These are phyloP conservation scores for Halophytophthora batemanensis DNA, from an alignment of 352 stramenopile species.

Conservation along the genomic window DNA sequence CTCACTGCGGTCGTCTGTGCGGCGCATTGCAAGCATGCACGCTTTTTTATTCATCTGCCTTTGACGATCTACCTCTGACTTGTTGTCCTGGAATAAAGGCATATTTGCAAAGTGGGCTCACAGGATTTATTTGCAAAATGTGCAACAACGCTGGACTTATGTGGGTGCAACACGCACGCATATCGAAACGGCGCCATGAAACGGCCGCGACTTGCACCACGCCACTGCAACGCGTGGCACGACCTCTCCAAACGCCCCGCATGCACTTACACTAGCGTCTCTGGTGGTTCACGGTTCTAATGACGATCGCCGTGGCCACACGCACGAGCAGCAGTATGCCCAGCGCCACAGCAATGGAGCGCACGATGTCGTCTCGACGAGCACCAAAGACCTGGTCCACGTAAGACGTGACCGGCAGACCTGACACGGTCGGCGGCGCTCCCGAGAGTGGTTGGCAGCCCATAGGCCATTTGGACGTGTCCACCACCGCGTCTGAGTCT, in stretches of 20 bases:
- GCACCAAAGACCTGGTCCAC: slow-evolving; percentile 56
- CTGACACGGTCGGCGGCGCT: slow-evolving; percentile 37
- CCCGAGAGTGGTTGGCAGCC: slow-evolving; percentile 54
- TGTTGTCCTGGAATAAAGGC: too few species aligned
- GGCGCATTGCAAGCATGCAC: too few species aligned
- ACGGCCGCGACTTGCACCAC: background rate
- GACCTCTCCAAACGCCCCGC: background rate
- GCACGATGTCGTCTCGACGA: slow-evolving; percentile 37
- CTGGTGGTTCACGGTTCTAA: slow-evolving; percentile 64
- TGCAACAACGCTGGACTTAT: background rate
- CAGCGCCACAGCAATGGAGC: slow-evolving; percentile 49
- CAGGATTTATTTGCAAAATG: background rate
- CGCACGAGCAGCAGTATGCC: slow-evolving; percentile 48
- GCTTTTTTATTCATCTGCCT: too few species aligned
- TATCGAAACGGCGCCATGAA: background rate
- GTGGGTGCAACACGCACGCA: background rate
- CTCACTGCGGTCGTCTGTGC: too few species aligned
- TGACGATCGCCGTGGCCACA: slow-evolving; percentile 43
- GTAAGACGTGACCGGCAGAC: slow-evolving; percentile 53
- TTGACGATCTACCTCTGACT: too few species aligned
- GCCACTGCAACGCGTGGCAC: slow-evolving; percentile 10
- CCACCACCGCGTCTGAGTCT: slow-evolving; percentile 24
- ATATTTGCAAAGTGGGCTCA: background rate
- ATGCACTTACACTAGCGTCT: slow-evolving; percentile 31
- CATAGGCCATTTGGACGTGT: slow-evolving; percentile 32